Evolutionary conservation across 73 alveolate genomes (phyloP), one percentile per base, ranked within the genome.

Genomic region (Symbiodinium natans): DNA sequence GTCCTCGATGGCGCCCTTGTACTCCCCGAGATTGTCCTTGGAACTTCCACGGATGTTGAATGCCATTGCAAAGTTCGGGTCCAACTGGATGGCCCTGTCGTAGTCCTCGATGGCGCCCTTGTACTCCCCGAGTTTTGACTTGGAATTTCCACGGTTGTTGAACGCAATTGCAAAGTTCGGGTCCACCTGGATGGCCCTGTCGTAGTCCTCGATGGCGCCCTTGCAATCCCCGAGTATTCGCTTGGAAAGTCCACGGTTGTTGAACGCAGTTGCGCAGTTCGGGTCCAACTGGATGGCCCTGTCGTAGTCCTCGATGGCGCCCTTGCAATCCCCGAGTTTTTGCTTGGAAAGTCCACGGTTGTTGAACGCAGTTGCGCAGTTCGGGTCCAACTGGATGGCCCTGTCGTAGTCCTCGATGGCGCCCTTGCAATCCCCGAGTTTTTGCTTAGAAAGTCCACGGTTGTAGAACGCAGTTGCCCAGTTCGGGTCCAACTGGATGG

Each of bases 61-160:
- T 11, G 92, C 63, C 7, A 13, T 25, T 19, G 92, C 92, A 82
- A 23, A 17, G 4, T 82, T 82, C 33, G 92, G 56, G 36, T 82
- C 52, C 92, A 82, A 77, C 63, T 82, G 31, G 4, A 82, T 82
- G 54, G 92, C 92, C 63, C 34, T 42, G 63, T 82, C 52, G 33
- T 82, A 31, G 92, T 42, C 54, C 92, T 82, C 73, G 11, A 82
- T 82, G 63, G 92, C 92, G 34, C 36, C 92, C 92, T 82, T 7
- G 34, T 13, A 82, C 11, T 82, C 17, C 31, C 92, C 92, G 34
- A 82, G 34, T 6, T n/a, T 38, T 74, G 23, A 13, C 46, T 34
- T 34, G 40, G 86, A 6, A 74, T 8, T 6, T 74, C 23, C 92
- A 9, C 63, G 54, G 63, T 42, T 82, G 63, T 77, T 19, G 52